phyloP scores from a whole-genome alignment of 768 basidiomycete species.

The Trametes cubensis region DNA sequence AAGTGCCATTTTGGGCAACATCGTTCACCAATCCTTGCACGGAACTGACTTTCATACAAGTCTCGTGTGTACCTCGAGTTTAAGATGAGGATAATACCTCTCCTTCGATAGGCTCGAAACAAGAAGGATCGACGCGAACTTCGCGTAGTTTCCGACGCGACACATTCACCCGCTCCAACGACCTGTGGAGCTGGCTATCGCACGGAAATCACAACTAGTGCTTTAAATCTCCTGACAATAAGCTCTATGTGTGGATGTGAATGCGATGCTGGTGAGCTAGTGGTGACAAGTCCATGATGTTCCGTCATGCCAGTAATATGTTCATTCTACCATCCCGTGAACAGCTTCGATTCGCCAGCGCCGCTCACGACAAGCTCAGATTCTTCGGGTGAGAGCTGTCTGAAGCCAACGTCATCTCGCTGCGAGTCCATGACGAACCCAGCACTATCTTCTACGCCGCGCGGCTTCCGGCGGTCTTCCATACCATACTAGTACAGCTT shows the following conservation, averaged over 20 bases:
- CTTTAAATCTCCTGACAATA: background rate
- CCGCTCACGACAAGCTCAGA: constrained; percentile 23
- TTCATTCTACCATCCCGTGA: constrained; percentile 24
- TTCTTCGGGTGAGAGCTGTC: constrained; percentile 15
- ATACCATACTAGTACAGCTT: constrained; percentile 17
- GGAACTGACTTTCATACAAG: constrained; percentile 2
- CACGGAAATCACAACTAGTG: background rate
- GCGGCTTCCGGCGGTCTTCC: constrained; percentile 11
- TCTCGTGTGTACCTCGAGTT: constrained; percentile 6
- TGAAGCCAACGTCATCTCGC: constrained; percentile 27
- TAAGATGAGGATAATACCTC: background rate
- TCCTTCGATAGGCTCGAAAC: background rate
- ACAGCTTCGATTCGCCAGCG: constrained; percentile 24
- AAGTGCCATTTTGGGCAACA: constrained; percentile 1
- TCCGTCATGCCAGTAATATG: background rate
- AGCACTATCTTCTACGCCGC: background rate
- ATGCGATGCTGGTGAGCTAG: too few species aligned
- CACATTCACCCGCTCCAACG: background rate
- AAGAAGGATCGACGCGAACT: constrained; percentile 5
- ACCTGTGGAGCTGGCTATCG: too few species aligned
- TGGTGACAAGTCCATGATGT: background rate
- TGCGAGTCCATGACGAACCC: constrained; percentile 20
- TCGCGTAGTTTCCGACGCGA: constrained; percentile 7
- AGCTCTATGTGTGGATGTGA: too few species aligned
- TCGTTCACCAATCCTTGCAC: constrained; percentile 8